These are phyloP conservation scores for Saccharomycopsis lassenensis DNA, from an alignment of 805 yeast species.

Conservation along the genomic window DNA sequence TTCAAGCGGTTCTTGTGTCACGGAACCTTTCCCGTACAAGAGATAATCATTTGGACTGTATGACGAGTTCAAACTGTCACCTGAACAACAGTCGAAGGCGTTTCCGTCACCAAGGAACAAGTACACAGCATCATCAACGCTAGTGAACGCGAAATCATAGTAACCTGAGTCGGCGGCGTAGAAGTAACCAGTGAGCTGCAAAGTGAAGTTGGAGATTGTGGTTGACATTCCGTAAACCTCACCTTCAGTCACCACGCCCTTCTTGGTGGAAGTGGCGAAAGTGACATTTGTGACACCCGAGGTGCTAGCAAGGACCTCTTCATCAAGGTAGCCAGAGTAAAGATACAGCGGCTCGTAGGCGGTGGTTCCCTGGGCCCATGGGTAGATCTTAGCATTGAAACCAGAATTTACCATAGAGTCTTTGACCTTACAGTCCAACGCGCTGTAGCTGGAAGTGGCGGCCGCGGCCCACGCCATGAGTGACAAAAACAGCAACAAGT, in stretches of 20 bases:
- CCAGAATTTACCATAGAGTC: too few relatives aligned
- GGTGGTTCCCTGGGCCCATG: too few relatives aligned
- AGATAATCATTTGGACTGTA: slow-evolving; percentile 3
- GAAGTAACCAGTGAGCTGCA: slow-evolving; percentile 24
- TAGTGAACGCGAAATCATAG: slow-evolving; percentile 21
- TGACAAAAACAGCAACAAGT: too few relatives aligned
- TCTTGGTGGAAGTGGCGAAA: too few relatives aligned
- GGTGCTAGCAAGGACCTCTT: too few relatives aligned
- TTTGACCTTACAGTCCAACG: too few relatives aligned
- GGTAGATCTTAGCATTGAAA: too few relatives aligned
- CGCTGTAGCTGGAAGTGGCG: too few relatives aligned
- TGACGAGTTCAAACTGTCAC: slow-evolving; percentile 7
- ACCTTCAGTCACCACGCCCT: slow-evolving; percentile 1
- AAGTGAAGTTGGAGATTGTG: slow-evolving; percentile 20
- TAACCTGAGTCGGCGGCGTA: slow-evolving; percentile 24
- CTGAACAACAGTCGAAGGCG: slow-evolving; percentile 28
- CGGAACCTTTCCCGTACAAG: slow-evolving; percentile 6
- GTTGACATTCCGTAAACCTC: slow-evolving; percentile 18
- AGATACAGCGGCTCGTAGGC: too few relatives aligned
- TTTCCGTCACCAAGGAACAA: slow-evolving; percentile 25
- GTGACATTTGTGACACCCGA: too few relatives aligned
- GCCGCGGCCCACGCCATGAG: too few relatives aligned
- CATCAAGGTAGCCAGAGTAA: too few relatives aligned
- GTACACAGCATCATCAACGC: slow-evolving; percentile 26
- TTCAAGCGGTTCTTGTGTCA: background rate